Evolutionary conservation across 108 stramenopile species (phyloP), one percentile per base, ranked within the genome.

Genomic region (Nitzschia sp.): DNA sequence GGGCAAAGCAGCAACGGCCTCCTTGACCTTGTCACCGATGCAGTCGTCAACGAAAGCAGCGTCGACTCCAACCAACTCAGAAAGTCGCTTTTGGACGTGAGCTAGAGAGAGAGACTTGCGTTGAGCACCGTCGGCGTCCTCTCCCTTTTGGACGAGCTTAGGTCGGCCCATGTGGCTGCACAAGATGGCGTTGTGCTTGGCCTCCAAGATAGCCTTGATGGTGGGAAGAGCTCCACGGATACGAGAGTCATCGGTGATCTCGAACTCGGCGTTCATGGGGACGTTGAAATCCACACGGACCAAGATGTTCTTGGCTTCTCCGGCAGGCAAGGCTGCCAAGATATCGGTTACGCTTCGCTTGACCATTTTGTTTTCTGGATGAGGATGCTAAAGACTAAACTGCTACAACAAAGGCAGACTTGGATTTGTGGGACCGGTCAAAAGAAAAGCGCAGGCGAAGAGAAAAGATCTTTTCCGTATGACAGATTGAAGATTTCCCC

Each of bases 221-320:
- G 91, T 93, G 10, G 95, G 95, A n/a, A 96, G 65, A 17, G 87
- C 77, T 21, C 82, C 86, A 11, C 84, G 77, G 46, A 96, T 85
- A 17, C 95, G 79, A 20, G 86, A 75, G 63, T 96, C 95, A 60
- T 89, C 90, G n/a, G 91, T 87, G 64, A 93, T 90, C 14, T 83
- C 75, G 26, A 78, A 83, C n/a, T 86, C 75, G 29, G 71, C 65
- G 48, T 79, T 70, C 51, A 94, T 77, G 48, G 91, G 91, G 17
- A 96, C 85, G 53, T 96, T 96, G 57, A 94, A 86, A 66, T 96
- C 95, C 20, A 87, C 84, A 12, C 95, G 83, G 24, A 96, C 79
- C 20, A 96, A 73, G 24, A 96, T 79, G 9, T 76, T 82, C 69
- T 85, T 85, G 73, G 66, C 67, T 10, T 55, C 70, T 53, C 41